Evolutionary conservation across 2,329 filamentous ascomycete species (phyloP).

Genomic region (Paecilomyces sp.): DNA sequence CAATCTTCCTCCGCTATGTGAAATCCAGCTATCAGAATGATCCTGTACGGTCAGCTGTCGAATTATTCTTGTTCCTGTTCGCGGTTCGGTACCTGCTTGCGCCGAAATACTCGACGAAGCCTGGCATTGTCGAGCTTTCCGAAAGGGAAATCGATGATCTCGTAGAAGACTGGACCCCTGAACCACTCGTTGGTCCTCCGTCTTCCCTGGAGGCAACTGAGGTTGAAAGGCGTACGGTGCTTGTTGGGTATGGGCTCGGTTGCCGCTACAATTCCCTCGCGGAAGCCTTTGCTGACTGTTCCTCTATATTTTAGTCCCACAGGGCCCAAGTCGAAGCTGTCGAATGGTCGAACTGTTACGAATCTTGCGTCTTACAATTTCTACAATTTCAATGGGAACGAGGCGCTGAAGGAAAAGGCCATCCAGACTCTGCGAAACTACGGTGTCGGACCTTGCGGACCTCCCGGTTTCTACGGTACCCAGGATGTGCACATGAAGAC

Average conservation of each 20-base stretch:
- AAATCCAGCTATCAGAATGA: slow-evolving; percentile 97
- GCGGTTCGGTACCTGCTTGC: slow-evolving; percentile 88
- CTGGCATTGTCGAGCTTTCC: slow-evolving; percentile 79
- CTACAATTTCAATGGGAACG: slow-evolving; percentile 93
- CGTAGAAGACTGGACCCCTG: slow-evolving; percentile 92
- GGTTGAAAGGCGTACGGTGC: slow-evolving; percentile 75
- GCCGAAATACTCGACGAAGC: slow-evolving; percentile 88
- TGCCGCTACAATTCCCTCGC: background rate
- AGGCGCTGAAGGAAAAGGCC: slow-evolving; percentile 88
- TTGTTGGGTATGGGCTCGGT: slow-evolving; percentile 63
- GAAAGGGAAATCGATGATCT: slow-evolving; percentile 98
- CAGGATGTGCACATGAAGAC: slow-evolving; percentile 98
- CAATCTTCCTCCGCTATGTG: slow-evolving; percentile 90
- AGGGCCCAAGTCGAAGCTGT: slow-evolving; percentile 81
- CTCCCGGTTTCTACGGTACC: slow-evolving; percentile 95
- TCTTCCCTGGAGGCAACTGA: slow-evolving; percentile 72
- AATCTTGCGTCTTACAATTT: slow-evolving; percentile 96
- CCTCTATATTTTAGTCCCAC: slow-evolving; percentile 57
- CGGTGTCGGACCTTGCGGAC: slow-evolving; percentile 92
- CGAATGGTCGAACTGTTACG: slow-evolving; percentile 80
- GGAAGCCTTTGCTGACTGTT: slow-evolving; percentile 7
- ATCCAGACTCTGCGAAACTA: slow-evolving; percentile 91
- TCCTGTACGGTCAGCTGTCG: slow-evolving; percentile 85
- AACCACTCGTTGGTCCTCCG: slow-evolving; percentile 72
- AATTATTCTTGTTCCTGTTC: slow-evolving; percentile 89